These are phyloP conservation scores for Lindgomyces ingoldianus DNA, from an alignment of 495 filamentous ascomycete species.

Conservation along the genomic window DNA sequence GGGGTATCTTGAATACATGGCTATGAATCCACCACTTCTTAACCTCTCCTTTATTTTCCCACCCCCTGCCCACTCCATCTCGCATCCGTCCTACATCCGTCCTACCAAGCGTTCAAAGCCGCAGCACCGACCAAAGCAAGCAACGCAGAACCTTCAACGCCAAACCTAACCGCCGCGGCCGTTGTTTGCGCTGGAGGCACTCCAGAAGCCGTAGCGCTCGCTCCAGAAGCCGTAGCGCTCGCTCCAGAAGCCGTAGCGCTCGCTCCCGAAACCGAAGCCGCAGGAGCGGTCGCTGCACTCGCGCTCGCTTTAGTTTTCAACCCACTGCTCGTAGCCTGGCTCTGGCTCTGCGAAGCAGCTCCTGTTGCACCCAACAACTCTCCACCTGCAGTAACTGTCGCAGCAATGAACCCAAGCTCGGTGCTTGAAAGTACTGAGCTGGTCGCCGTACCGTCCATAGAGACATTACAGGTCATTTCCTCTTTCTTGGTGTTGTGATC, in stretches of 20 bases:
- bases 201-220: background rate
- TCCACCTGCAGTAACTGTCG: constrained; percentile 16
- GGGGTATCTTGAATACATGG: too few species aligned
- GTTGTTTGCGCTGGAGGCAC: background rate
- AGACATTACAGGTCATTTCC: constrained; percentile 1
- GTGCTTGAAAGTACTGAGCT: background rate
- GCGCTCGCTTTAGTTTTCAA: background rate
- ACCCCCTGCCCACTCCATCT: too few species aligned
- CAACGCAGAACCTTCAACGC: constrained; percentile 13
- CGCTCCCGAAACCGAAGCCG: background rate
- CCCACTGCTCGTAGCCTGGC: background rate
- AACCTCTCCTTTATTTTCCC: too few species aligned
- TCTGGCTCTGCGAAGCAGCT: background rate
- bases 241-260: background rate
- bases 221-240: background rate
- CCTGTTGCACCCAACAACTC: constrained; percentile 3
- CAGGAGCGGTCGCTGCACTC: background rate
- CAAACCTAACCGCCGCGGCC: background rate
- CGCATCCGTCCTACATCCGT: too few species aligned
- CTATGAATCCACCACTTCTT: too few species aligned
- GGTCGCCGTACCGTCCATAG: background rate
- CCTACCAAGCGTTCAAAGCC: constrained; percentile 12
- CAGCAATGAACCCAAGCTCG: constrained; percentile 5
- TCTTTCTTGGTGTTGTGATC: background rate
- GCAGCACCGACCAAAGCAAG: constrained; percentile 14